These are phyloP conservation scores for Microbotryum intermedium DNA, from an alignment of 1,284 basidiomycete species.

Conservation along the genomic window DNA sequence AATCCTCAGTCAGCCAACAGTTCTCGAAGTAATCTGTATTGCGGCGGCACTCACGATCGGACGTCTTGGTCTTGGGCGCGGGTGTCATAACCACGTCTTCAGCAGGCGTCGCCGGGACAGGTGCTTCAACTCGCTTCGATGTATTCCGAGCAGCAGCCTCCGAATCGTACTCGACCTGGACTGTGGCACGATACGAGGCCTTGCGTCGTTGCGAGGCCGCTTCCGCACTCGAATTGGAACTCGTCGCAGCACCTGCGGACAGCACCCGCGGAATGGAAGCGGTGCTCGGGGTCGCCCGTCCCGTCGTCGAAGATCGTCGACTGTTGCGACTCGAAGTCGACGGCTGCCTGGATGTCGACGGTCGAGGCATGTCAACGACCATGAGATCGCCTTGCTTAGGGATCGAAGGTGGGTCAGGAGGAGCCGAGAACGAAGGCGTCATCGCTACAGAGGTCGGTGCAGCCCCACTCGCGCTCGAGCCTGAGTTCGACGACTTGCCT, in stretches of 20 bases:
- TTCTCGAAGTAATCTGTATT: neutral
- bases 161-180: conserved; percentile 79
- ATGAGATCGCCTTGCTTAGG: neutral
- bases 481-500: neutral
- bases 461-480: neutral
- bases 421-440: conserved; percentile 19
- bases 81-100: conserved; percentile 23
- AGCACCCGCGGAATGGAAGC: too few species aligned
- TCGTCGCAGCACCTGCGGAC: neutral
- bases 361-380: conserved; percentile 1
- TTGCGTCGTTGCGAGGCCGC: conserved; percentile 30
- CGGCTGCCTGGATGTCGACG: neutral
- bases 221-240: conserved; percentile 1
- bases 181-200: conserved; percentile 61
- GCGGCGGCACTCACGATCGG: neutral
- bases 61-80: neutral
- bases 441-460: neutral
- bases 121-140: too few species aligned
- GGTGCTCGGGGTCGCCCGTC: too few species aligned
- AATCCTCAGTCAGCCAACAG: neutral
- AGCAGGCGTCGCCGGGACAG: neutral
- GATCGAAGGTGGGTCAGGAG: conserved; percentile 1
- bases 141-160: too few species aligned
- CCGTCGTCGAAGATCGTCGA: too few species aligned
- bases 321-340: neutral